phyloP scores from a whole-genome alignment of 768 basidiomycete species.

The Clathrus columnatus region DNA sequence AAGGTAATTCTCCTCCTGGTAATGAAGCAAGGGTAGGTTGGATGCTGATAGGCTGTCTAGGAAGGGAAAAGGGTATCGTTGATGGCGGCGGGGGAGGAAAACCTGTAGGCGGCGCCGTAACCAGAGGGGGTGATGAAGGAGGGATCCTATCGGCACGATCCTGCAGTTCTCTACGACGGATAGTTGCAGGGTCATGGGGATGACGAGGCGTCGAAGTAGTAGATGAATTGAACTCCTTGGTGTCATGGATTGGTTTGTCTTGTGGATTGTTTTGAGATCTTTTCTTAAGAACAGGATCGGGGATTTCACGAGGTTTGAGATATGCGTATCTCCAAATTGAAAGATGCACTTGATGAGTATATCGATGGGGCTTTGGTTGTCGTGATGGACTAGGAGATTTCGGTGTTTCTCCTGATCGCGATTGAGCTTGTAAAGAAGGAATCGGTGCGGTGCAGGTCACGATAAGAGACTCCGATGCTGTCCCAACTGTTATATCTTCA shows the following conservation, averaged over 20 bases:
- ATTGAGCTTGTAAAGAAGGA: background rate
- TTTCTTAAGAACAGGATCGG: constrained; percentile 27
- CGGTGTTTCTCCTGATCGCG: background rate
- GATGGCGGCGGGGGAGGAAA: constrained; percentile 45
- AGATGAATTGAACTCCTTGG: no score
- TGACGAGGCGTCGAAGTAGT: background rate
- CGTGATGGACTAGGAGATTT: constrained; percentile 9
- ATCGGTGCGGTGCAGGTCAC: constrained; percentile 4
- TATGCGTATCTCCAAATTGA: constrained; percentile 70
- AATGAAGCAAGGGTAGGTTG: constrained; percentile 11
- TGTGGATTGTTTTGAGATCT: background rate
- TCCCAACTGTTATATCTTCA: constrained; percentile 2
- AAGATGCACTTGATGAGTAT: constrained; percentile 48
- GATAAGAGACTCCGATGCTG: background rate
- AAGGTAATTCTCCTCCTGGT: constrained; percentile 7
- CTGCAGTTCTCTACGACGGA: constrained; percentile 1
- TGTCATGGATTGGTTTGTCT: background rate
- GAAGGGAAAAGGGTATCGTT: constrained; percentile 37
- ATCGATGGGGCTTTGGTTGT: constrained; percentile 42
- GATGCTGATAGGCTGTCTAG: background rate
- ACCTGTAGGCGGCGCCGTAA: background rate
- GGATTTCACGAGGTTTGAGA: constrained; percentile 49
- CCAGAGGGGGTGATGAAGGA: constrained; percentile 5
- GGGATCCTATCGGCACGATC: constrained; percentile 4
- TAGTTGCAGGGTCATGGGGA: background rate